A percentile compares a stretch with the other conserved stretches of the same genome.
phyloP scores from a whole-genome alignment of 768 basidiomycete species.

The Vararia minispora region DNA sequence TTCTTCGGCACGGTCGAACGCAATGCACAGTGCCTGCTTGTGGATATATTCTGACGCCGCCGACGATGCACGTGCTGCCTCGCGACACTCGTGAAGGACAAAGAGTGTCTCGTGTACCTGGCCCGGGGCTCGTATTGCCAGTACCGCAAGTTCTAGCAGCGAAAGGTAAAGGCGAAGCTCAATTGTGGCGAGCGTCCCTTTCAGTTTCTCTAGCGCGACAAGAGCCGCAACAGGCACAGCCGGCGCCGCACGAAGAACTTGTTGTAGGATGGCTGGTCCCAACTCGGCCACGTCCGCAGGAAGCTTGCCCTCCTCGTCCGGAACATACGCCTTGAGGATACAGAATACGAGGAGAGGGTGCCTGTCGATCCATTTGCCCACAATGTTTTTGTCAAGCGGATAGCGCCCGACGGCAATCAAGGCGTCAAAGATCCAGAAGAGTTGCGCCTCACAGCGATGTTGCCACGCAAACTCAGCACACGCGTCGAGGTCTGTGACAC shows the following conservation, averaged over 20 bases:
- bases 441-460: slow-evolving; percentile 41
- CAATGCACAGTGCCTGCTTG: slow-evolving; percentile 44
- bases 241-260: slow-evolving; percentile 45
- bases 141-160: slow-evolving; percentile 37
- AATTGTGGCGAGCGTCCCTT: slow-evolving; percentile 30
- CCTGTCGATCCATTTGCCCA: slow-evolving; percentile 33
- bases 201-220: slow-evolving; percentile 47
- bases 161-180: slow-evolving; percentile 35
- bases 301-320: slow-evolving; percentile 24
- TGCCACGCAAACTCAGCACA: slow-evolving; percentile 25
- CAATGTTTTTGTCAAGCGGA: slow-evolving; percentile 14
- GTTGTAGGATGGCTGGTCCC: slow-evolving; percentile 28
- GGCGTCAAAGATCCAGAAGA: slow-evolving; percentile 1
- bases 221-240: slow-evolving; percentile 41
- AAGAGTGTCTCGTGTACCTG: slow-evolving; percentile 51
- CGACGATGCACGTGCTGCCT: slow-evolving; percentile 13
- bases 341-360: slow-evolving; percentile 45
- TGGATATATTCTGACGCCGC: slow-evolving; percentile 33
- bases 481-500: slow-evolving; percentile 4
- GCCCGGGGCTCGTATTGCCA: slow-evolving; percentile 39
- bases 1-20: slow-evolving; percentile 56
- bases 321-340: slow-evolving; percentile 36
- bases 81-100: slow-evolving; percentile 41
- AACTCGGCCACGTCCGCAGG: slow-evolving; percentile 19
- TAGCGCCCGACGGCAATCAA: not conserved